Base-by-base conservation (phyloP, 208 protist species). In the Leptomonas seymouri region DNA sequence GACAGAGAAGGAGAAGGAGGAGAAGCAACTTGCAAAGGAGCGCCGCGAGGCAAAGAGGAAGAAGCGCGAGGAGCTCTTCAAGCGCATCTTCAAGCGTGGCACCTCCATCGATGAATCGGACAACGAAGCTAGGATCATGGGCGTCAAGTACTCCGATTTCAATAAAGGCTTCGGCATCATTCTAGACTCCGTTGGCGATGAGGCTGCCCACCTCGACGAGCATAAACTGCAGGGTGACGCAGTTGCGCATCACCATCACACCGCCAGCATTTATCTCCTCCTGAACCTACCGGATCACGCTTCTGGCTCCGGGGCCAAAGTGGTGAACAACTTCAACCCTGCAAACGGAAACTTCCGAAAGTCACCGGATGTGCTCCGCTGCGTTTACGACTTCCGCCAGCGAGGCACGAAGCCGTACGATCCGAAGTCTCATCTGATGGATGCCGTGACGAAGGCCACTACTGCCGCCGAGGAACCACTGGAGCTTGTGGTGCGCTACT, bases 81-180 rank as follows among this genome's bases (percentile, higher is more conserved):
- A 79, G 42, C 77, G 76, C 23, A 57, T 90, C 30, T 88, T 94
- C 61, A 84, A 85, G 45, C 82, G 88, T 20, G 88, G 88, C 44
- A 90, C 88, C 3, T 90, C 84, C 2, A 69, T 78, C 15, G 81
- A 88, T 58, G 82, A 86, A 60, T 75, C 74, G 34, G 75, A 87
- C 34, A 34, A 53, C 3, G 88, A 94, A 57, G 69, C 78, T 20
- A 76, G 85, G 36, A 84, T 94, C 16, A 87, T 94, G 75, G 85
- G 85, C 12, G 81, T 94, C 7, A 91, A 91, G 74, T 87, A 87
- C 69, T 90, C 85, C 1, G 88, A 94, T 48, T 90, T 93, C 73
- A 69, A 76, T 20, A 84, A 79, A 18, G 85, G 85, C 34, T 91
- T 91, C 60, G 88, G 76, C n/a, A 18, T 91, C 25, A 57, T 94